phyloP scores from a whole-genome alignment of 768 basidiomycete genomes.

The Xerocomus potaroensis region DNA sequence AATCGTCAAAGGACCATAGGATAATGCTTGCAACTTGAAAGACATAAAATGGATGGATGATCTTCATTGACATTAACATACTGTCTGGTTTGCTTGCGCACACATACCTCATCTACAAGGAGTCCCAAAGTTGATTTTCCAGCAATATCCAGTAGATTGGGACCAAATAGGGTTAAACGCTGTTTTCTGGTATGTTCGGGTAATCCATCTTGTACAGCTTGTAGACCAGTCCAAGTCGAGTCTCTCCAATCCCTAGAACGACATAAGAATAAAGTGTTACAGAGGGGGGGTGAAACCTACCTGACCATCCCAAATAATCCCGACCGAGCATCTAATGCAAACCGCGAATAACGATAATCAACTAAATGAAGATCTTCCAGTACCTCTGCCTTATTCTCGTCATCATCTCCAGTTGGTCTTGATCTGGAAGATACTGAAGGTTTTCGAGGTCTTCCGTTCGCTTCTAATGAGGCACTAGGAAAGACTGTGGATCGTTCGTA shows the following conservation, averaged over 20 bases:
- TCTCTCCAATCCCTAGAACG: conserved; percentile 84
- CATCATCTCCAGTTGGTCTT: conserved; percentile 31
- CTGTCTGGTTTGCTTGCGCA: background rate
- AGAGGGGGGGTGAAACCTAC: conserved; percentile 36
- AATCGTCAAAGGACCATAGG: conserved; percentile 93
- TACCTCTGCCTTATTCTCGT: conserved; percentile 30
- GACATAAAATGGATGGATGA: conserved; percentile 97
- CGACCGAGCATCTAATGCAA: conserved; percentile 78
- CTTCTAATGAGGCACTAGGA: conserved; percentile 34
- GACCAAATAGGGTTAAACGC: conserved; percentile 70
- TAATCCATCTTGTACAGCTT: conserved; percentile 63
- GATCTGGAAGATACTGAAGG: conserved; percentile 22
- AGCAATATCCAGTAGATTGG: conserved; percentile 86
- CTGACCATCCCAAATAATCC: conserved; percentile 80
- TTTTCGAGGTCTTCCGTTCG: conserved; percentile 24
- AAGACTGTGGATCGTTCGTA: conserved; percentile 82
- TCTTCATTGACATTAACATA: conserved; percentile 36
- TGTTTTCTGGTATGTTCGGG: conserved; percentile 52
- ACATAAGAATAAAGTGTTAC: conserved; percentile 6
- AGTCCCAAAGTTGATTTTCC: conserved; percentile 76
- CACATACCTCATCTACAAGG: conserved; percentile 80
- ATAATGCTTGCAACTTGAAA: conserved; percentile 96
- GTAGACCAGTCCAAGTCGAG: conserved; percentile 59
- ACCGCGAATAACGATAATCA: conserved; percentile 91
- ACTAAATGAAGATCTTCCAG: conserved; percentile 60